A percentile compares a stretch with the other conserved stretches of the same genome.
Conservation (phyloP, 441 rosid genomes). For the Erysimum cheiri region DNA sequence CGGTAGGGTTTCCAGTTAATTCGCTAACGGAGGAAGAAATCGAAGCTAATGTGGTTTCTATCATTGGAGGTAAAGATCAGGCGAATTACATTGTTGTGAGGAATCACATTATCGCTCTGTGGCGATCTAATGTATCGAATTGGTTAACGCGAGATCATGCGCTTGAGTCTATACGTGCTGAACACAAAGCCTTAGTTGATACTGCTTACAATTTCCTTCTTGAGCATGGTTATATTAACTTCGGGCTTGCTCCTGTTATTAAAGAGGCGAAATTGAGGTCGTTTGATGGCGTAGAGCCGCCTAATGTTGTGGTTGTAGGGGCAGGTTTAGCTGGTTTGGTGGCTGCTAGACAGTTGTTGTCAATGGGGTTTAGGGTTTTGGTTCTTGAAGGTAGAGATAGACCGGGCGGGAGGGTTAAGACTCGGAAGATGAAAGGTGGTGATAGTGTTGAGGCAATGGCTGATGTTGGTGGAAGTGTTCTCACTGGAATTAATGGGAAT, state of each 20-base stretch:
- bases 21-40: conserved; percentile 95
- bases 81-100: conserved; percentile 76
- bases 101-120: conserved; percentile 80
- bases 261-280: conserved; percentile 69
- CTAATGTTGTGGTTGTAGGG: conserved; percentile 77
- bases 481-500: conserved; percentile 90
- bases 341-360: conserved; percentile 77
- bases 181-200: conserved; percentile 66
- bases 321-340: conserved; percentile 88
- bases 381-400: conserved; percentile 84
- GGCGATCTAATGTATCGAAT: conserved; percentile 79
- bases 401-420: conserved; percentile 89
- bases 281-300: conserved; percentile 54
- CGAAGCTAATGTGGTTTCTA: conserved; percentile 80
- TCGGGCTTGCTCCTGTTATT: conserved; percentile 72
- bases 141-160: conserved; percentile 85
- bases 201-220: conserved; percentile 73
- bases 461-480: conserved; percentile 88
- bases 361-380: conserved; percentile 86
- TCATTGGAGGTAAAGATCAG: conserved; percentile 78
- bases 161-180: conserved; percentile 69
- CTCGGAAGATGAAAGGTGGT: conserved; percentile 76
- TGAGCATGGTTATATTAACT: conserved; percentile 87
- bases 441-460: conserved; percentile 78
- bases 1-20: conserved; percentile 88